Percentiles rank a stretch among this genome's conserved stretches.
phyloP scores from a whole-genome alignment of 345 rosid genomes.

The Rubroshorea leprosula region DNA sequence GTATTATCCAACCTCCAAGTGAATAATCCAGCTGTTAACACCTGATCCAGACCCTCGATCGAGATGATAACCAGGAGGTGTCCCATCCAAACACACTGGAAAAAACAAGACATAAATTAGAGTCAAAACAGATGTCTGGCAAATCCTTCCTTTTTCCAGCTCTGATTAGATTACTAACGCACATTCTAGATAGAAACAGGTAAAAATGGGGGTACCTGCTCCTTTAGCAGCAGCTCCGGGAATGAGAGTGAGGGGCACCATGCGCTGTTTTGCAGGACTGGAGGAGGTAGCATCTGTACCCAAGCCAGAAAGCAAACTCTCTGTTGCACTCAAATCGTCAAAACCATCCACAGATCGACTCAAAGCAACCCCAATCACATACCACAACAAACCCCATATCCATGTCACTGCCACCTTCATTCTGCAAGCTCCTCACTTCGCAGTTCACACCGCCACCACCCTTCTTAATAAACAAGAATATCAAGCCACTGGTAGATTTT shows the following conservation, averaged over 20 bases:
- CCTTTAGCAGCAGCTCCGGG: slow-evolving; percentile 54
- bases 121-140: neutral
- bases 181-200: neutral
- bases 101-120: neutral
- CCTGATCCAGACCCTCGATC: slow-evolving; percentile 69
- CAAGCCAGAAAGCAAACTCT: slow-evolving; percentile 14
- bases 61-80: slow-evolving; percentile 75
- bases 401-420: slow-evolving; percentile 3
- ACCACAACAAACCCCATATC: slow-evolving; percentile 9
- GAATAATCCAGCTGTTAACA: slow-evolving; percentile 66
- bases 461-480: no score
- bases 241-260: slow-evolving; percentile 53
- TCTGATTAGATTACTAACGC: neutral
- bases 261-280: slow-evolving; percentile 26
- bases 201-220: slow-evolving; percentile 34
- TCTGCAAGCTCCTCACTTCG: neutral
- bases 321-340: slow-evolving; percentile 16
- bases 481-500: no score
- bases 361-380: slow-evolving; percentile 4
- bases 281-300: slow-evolving; percentile 9
- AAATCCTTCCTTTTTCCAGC: neutral
- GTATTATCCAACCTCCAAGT: slow-evolving; percentile 37
- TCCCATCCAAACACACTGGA: slow-evolving; percentile 54
- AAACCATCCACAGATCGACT: slow-evolving; percentile 31
- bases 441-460: no score